A percentile compares a stretch with the other conserved stretches of the same genome.
Conservation (phyloP, 2,329 filamentous ascomycete genomes). For the Sporothrix protearum region DNA sequence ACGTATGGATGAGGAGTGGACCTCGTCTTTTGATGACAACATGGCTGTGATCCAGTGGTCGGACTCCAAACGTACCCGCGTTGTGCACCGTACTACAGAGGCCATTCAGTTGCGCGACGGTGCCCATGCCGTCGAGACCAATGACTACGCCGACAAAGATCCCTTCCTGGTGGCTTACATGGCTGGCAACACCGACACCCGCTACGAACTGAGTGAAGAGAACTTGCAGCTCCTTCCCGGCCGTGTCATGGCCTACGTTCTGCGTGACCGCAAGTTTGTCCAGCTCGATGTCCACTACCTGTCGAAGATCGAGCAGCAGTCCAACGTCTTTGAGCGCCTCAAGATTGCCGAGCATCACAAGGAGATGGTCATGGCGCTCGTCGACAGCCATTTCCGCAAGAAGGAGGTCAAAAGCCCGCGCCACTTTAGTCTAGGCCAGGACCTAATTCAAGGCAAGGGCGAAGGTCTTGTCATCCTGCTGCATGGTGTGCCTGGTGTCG, state of each 20-base stretch:
- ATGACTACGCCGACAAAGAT: constrained; percentile 14
- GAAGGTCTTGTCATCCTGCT: constrained; percentile 45
- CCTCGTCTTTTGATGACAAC: background rate
- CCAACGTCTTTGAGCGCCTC: constrained; percentile 29
- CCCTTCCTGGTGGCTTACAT: constrained; percentile 14
- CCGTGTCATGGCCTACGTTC: constrained; percentile 30
- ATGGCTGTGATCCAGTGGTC: constrained; percentile 15
- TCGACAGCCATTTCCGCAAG: constrained; percentile 26
- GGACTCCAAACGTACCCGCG: constrained; percentile 13
- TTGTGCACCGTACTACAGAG: constrained; percentile 18
- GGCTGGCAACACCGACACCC: constrained; percentile 11
- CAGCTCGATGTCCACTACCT: constrained; percentile 24
- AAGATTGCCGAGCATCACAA: constrained; percentile 30
- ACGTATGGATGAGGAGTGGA: constrained; percentile 5
- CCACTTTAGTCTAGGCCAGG: constrained; percentile 30
- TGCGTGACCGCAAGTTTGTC: constrained; percentile 32
- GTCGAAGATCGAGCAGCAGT: constrained; percentile 19
- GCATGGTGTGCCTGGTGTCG: constrained; percentile 48
- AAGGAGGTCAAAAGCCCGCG: constrained; percentile 23
- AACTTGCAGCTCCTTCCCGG: constrained; percentile 26
- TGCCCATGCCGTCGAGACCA: constrained; percentile 18
- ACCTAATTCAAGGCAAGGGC: constrained; percentile 46
- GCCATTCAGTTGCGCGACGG: constrained; percentile 22
- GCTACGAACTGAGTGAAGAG: constrained; percentile 22
- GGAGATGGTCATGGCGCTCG: constrained; percentile 29